Evolutionary conservation across 2,329 filamentous ascomycete genomes (phyloP).

Genomic region (Sclerotinia minor): DNA sequence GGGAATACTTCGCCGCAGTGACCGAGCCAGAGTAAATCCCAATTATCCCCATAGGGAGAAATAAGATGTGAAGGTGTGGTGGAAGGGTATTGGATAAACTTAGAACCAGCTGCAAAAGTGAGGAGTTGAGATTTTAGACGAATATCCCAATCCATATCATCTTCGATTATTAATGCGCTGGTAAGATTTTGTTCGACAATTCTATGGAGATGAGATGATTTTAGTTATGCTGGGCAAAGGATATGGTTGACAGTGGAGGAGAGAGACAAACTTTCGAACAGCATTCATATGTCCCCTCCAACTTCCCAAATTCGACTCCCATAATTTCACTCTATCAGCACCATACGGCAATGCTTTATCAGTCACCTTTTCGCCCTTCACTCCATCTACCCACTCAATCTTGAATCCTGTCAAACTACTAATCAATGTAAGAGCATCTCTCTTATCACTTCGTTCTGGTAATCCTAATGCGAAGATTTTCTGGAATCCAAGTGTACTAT

Average conservation of each 20-base stretch:
- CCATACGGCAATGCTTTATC: slow-evolving; percentile 46
- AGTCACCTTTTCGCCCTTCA: slow-evolving; percentile 44
- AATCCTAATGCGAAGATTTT: slow-evolving; percentile 51
- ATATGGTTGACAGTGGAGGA: too few species aligned
- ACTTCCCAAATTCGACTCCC: slow-evolving; percentile 44
- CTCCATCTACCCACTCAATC: slow-evolving; percentile 48
- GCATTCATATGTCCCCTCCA: slow-evolving; percentile 47
- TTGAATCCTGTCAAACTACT: slow-evolving; percentile 47
- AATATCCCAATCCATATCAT: slow-evolving; percentile 50
- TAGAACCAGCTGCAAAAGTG: slow-evolving; percentile 34
- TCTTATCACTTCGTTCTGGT: slow-evolving; percentile 50
- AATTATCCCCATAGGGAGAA: slow-evolving; percentile 41
- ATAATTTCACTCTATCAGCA: slow-evolving; percentile 18
- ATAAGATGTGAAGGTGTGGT: not conserved
- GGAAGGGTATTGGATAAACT: slow-evolving; percentile 21
- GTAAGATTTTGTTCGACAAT: slow-evolving; percentile 42
- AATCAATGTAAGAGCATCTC: slow-evolving; percentile 49
- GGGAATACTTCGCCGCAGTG: slow-evolving; percentile 42
- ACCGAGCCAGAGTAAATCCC: slow-evolving; percentile 44
- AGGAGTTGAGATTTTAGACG: slow-evolving; percentile 41
- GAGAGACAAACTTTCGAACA: slow-evolving; percentile 33
- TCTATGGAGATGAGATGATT: not conserved
- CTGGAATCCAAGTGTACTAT: slow-evolving; percentile 41
- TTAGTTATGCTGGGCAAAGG: not conserved
- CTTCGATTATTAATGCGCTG: slow-evolving; percentile 47